Percentiles rank a stretch among this genome's conserved stretches.
phyloP scores from a whole-genome alignment of 2,329 filamentous ascomycete genomes.

The Rutstroemia sp. region DNA sequence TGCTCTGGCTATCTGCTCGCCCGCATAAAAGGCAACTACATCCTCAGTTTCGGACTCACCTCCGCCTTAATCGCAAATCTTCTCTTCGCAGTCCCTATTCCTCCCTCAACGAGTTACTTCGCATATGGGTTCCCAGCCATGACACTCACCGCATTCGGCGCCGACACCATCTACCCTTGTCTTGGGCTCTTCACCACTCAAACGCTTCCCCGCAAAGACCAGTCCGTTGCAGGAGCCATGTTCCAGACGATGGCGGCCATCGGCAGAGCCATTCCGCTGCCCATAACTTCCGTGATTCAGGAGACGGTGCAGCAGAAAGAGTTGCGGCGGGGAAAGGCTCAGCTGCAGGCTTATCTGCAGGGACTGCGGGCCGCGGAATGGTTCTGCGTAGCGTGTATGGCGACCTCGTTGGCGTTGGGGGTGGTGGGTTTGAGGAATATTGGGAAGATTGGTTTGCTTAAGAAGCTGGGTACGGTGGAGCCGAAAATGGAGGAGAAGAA shows the following conservation, averaged over 20 bases:
- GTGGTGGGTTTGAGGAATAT: conserved; percentile 19
- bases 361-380: conserved; percentile 21
- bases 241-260: conserved; percentile 61
- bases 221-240: conserved; percentile 60
- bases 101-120: conserved; percentile 54
- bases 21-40: conserved; percentile 40
- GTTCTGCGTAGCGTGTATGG: conserved; percentile 20
- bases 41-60: conserved; percentile 41
- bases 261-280: conserved; percentile 58
- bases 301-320: conserved; percentile 50
- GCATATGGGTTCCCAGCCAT: conserved; percentile 61
- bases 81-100: conserved; percentile 58
- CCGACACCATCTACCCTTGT: conserved; percentile 59
- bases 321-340: conserved; percentile 27
- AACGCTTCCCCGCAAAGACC: conserved; percentile 53
- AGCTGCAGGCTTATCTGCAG: conserved; percentile 11
- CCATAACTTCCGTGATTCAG: conserved; percentile 58
- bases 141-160: conserved; percentile 56
- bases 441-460: conserved; percentile 24
- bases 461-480: conserved; percentile 18
- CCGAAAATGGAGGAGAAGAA: neutral
- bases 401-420: conserved; percentile 9
- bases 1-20: conserved; percentile 22
- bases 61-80: conserved; percentile 40
- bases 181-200: conserved; percentile 60